These are phyloP conservation scores for Ophiostoma piceae DNA, from an alignment of 2,329 filamentous ascomycete species.

Conservation along the genomic window DNA sequence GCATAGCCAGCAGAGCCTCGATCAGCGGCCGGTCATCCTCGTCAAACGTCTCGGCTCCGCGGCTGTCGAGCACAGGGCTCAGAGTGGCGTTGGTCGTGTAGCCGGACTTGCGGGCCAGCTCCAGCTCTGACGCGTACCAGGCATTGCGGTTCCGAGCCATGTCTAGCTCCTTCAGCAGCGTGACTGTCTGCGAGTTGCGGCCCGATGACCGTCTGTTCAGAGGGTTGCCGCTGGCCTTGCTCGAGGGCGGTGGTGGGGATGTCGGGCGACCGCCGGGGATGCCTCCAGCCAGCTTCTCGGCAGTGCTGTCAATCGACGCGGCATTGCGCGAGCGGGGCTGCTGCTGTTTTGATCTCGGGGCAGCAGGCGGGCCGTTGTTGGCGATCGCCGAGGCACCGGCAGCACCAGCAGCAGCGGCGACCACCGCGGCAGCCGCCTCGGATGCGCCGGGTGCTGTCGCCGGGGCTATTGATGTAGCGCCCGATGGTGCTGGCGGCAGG, in stretches of 20 bases:
- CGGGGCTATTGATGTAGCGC: constrained; percentile 5
- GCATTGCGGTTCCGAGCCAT: constrained; percentile 79
- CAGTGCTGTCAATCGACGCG: constrained; percentile 63
- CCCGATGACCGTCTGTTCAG: constrained; percentile 56
- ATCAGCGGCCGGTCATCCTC: constrained; percentile 90
- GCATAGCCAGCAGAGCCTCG: constrained; percentile 88
- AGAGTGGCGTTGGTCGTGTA: constrained; percentile 69
- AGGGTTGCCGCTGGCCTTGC: constrained; percentile 47
- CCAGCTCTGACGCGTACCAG: constrained; percentile 94
- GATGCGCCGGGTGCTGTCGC: constrained; percentile 16
- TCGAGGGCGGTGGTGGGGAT: constrained; percentile 53
- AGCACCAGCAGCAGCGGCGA: constrained; percentile 36
- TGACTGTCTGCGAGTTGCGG: constrained; percentile 62
- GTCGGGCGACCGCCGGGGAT: constrained; percentile 37
- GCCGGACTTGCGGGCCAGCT: constrained; percentile 83
- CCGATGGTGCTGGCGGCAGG: constrained; percentile 14
- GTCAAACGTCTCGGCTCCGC: constrained; percentile 70
- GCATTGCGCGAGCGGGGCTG: constrained; percentile 44
- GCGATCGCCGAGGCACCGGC: neutral
- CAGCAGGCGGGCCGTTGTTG: constrained; percentile 6
- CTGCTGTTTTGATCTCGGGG: constrained; percentile 41
- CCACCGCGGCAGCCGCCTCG: constrained; percentile 15
- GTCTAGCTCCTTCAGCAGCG: constrained; percentile 81
- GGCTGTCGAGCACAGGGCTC: constrained; percentile 69
- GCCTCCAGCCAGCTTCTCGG: constrained; percentile 43